Evolutionary conservation across 768 basidiomycete species (phyloP), one percentile per base, ranked within the genome.

Genomic region (Trametes cinnabarina): DNA sequence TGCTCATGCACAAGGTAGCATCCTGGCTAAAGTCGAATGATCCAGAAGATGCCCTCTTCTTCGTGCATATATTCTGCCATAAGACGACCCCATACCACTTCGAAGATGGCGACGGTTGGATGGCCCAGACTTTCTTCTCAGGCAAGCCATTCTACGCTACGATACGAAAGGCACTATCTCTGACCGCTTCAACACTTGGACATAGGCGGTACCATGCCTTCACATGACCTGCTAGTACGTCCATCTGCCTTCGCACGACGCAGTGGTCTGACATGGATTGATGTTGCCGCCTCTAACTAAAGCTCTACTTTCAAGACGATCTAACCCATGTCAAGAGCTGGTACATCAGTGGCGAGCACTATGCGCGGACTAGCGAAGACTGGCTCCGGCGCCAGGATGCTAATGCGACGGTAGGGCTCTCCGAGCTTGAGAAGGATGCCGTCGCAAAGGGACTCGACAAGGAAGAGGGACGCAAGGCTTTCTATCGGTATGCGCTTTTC

Each of bases 41-140:
- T 7, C 28, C 57, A 0, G 65, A 66, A 10, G 79, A 80, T 25
- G 74, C 84, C 0, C 75, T 87, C 0, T 70, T 88, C 25, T 89
- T 87, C 69, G 76, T 88, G 25, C 87, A 89, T 64, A 82, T 88
- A 25, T 88, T 89, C 72, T 87, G 86, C 63, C 86, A 88, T 67
- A 64, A 66, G 39, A 77, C 75, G 4, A 83, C 74, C 0, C 84
- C 87, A 7, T 88, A 89, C 65, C 85, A 88, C 62, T 89, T 88
- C 58, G 82, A 82, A 54, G 80, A 85, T 51, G 77, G 75, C 51
- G 86, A 87, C 57, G 85, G 85, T 5, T 88, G 87, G 87, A 89
- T 89, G 87, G 80, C 85, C 5, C 74, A 85, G 70, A 85, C 81
- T 35, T 88, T 89, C 73, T 88, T 88, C 68, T 82, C 84, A 9